phyloP scores from a whole-genome alignment of 495 filamentous ascomycete genomes.

The Xylaria cubensis region DNA sequence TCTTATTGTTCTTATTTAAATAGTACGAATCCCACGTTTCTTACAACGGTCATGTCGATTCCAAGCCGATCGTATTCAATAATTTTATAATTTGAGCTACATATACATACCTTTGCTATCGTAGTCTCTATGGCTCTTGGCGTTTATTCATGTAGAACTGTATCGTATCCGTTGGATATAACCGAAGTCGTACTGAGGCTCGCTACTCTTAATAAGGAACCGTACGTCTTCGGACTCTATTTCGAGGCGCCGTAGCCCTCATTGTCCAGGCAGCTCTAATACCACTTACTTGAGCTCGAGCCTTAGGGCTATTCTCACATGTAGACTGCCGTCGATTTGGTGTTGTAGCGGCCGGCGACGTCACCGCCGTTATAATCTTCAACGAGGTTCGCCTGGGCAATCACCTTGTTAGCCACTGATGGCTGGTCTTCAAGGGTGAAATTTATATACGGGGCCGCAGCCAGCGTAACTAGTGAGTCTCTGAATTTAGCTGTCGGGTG shows the following conservation, averaged over 20 bases:
- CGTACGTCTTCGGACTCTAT: constrained; percentile 33
- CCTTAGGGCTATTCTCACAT: constrained; percentile 14
- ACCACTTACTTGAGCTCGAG: constrained; percentile 32
- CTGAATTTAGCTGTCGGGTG: not conserved
- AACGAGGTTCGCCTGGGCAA: constrained; percentile 33
- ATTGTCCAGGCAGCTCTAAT: constrained; percentile 52
- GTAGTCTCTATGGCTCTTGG: too few species aligned
- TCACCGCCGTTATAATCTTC: constrained; percentile 30
- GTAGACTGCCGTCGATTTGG: constrained; percentile 30
- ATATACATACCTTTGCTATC: not conserved
- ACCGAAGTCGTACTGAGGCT: constrained; percentile 32
- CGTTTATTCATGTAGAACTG: constrained; percentile 27
- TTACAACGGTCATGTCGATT: not conserved
- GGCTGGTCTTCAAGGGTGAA: not conserved
- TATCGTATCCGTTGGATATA: constrained; percentile 33
- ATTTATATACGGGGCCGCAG: constrained; percentile 31
- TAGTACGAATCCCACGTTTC: not conserved
- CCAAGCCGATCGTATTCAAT: constrained; percentile 2
- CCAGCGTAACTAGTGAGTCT: constrained; percentile 31
- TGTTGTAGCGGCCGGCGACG: constrained; percentile 32
- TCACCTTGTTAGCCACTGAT: not conserved
- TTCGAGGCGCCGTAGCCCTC: too few species aligned
- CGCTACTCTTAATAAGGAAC: constrained; percentile 33
- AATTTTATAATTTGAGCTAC: not conserved
- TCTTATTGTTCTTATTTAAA: not conserved